phyloP scores from a whole-genome alignment of 176 grass and related monocot species.

The Bonia amplexicaulis region DNA sequence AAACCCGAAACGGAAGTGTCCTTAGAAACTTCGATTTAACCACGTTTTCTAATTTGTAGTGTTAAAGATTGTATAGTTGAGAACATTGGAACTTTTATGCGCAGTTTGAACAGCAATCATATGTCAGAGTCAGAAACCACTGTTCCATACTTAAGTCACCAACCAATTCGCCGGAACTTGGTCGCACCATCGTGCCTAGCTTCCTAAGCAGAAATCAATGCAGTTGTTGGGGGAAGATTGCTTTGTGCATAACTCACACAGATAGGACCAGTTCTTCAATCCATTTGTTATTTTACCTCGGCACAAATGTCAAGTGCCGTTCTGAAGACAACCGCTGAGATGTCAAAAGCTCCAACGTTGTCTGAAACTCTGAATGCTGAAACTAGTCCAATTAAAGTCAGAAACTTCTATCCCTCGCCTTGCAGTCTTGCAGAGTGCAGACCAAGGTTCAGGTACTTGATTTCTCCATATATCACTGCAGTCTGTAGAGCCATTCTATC shows the following conservation, averaged over 20 bases:
- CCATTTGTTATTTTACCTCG: neutral
- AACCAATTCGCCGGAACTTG: neutral
- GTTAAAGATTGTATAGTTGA: neutral
- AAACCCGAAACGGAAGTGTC: neutral
- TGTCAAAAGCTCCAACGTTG: neutral
- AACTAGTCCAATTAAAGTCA: neutral
- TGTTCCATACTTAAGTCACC: neutral
- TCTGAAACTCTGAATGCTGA: neutral
- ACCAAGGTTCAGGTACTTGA: neutral
- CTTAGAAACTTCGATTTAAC: neutral
- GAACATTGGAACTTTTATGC: too few species aligned
- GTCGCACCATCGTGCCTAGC: neutral
- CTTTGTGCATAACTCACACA: neutral
- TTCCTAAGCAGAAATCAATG: neutral
- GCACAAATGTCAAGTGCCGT: neutral
- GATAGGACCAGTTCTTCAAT: neutral
- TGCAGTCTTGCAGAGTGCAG: neutral
- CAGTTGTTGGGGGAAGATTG: slow-evolving; percentile 5
- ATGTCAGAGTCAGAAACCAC: neutral
- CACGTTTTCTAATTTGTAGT: neutral
- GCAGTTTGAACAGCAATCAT: neutral
- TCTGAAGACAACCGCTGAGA: neutral
- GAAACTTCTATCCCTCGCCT: neutral
- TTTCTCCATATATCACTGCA: neutral
- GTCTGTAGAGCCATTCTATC: neutral